A percentile compares a stretch with the other conserved stretches of the same genome.
Conservation (phyloP, 2,329 filamentous ascomycete genomes). For the Apiospora malaysiana region DNA sequence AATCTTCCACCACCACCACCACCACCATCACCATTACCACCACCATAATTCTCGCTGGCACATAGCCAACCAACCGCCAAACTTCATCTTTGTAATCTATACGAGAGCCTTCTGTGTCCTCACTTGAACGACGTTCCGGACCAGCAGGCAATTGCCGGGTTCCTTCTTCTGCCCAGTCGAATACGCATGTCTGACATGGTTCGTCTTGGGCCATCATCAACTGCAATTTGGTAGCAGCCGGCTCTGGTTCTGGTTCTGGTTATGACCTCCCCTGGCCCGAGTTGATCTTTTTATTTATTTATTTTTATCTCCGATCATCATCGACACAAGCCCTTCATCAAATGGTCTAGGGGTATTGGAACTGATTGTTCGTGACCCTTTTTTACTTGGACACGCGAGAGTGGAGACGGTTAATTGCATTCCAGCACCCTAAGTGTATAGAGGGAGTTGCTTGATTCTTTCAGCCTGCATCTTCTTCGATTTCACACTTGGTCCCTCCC, state of each 20-base stretch:
- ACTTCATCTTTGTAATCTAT: not conserved
- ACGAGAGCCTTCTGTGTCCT: not conserved
- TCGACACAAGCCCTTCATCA: not conserved
- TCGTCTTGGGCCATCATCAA: not conserved
- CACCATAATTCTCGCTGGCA: not conserved
- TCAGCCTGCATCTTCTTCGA: not conserved
- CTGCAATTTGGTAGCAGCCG: constrained; percentile 6
- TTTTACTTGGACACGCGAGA: constrained; percentile 8
- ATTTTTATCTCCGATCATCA: not conserved
- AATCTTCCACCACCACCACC: not conserved
- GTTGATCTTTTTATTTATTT: not conserved
- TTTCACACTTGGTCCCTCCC: too few species aligned
- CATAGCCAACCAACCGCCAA: not conserved
- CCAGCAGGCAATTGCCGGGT: not conserved
- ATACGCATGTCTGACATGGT: constrained; percentile 18
- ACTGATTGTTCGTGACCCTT: constrained; percentile 15
- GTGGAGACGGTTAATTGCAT: constrained; percentile 18
- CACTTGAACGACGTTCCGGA: not conserved
- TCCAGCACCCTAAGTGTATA: not conserved
- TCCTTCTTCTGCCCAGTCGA: not conserved
- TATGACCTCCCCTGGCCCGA: not conserved
- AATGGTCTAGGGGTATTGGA: not conserved
- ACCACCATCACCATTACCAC: not conserved
- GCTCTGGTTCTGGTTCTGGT: not conserved
- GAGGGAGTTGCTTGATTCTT: not conserved